Evolutionary conservation across 768 basidiomycete species (phyloP).

Genomic region (Mycena galericulata): DNA sequence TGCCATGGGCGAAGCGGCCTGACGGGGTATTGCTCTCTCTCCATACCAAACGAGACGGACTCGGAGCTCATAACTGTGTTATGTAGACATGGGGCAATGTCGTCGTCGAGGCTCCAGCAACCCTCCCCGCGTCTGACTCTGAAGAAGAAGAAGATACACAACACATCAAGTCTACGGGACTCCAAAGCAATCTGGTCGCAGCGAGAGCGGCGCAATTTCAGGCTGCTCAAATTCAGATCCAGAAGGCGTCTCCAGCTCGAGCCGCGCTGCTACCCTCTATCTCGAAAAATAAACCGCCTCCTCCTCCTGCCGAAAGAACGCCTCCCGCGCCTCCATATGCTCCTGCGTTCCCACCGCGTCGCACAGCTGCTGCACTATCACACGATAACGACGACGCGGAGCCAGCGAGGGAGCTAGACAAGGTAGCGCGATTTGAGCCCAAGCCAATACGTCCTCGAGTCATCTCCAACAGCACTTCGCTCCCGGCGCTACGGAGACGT

Average conservation of each 20-base stretch:
- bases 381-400: conserved; percentile 21
- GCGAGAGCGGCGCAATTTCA: conserved; percentile 29
- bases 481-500: conserved; percentile 18
- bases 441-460: conserved; percentile 22
- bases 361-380: conserved; percentile 10
- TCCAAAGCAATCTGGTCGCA: conserved; percentile 22
- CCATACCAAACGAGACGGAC: conserved; percentile 14
- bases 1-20: conserved; percentile 32
- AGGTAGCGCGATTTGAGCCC: conserved; percentile 18
- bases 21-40: conserved; percentile 30
- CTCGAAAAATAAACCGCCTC: conserved; percentile 21
- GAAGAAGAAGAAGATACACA: conserved; percentile 13
- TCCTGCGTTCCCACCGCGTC: conserved; percentile 30
- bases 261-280: conserved; percentile 10
- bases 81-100: conserved; percentile 31
- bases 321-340: conserved; percentile 28
- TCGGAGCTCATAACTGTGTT: conserved; percentile 21
- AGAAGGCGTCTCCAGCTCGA: conserved; percentile 21
- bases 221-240: conserved; percentile 23
- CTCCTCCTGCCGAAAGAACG: conserved; percentile 18
- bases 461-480: conserved; percentile 16
- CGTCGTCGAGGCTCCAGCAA: conserved; percentile 27
- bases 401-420: conserved; percentile 19
- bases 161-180: conserved; percentile 12
- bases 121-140: conserved; percentile 20